Evolutionary conservation across 2,329 filamentous ascomycete genomes (phyloP), one percentile per base, ranked within the genome.

Genomic region (Monilinia fructigena): DNA sequence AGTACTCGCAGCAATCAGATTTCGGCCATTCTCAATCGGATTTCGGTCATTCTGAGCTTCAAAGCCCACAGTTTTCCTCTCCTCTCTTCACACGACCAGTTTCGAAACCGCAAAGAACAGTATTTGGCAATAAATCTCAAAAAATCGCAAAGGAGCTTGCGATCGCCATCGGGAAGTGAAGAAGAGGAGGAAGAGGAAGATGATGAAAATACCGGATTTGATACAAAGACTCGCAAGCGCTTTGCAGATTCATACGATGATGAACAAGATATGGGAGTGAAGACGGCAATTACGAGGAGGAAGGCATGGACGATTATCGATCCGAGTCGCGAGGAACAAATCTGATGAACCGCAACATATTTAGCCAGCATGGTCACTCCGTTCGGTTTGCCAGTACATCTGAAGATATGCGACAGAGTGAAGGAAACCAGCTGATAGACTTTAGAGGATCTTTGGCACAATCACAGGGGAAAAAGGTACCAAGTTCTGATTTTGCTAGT

Each of bases 401-500:
- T 26, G 66, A 66, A n/a, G 66, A 35, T 38, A 38, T 71, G 35
- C 66, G 69, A 61, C 56, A 70, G 52, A 71, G 68, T 61, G 63
- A 61, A 50, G 69, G 68, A 63, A 54, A 64, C 28, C 20, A 63
- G 38, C 20, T 68, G 20, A 45, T 68, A 28, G 67, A 65, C 47
- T 60, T 72, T 16, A 53, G 52, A 53, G 67, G 68, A 31, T 72
- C 71, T 14, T 65, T 72, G 31, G 66, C 63, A 23, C 62, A 67
- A 40, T 69, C 69, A 14, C 35, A 45, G 47, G 58, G 61, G 31
- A 55, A 66, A 55, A 63, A 55, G 20, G 40, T 58, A 18, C 69
- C 71, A 60, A 11, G 68, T 10, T 74, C 70, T 14, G 69, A 66
- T 23, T 90, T 92, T 73, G 84, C 87, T 4, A 80, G 84, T 8